phyloP scores from a whole-genome alignment of 495 filamentous ascomycete species.

The Delitschia confertaspora region DNA sequence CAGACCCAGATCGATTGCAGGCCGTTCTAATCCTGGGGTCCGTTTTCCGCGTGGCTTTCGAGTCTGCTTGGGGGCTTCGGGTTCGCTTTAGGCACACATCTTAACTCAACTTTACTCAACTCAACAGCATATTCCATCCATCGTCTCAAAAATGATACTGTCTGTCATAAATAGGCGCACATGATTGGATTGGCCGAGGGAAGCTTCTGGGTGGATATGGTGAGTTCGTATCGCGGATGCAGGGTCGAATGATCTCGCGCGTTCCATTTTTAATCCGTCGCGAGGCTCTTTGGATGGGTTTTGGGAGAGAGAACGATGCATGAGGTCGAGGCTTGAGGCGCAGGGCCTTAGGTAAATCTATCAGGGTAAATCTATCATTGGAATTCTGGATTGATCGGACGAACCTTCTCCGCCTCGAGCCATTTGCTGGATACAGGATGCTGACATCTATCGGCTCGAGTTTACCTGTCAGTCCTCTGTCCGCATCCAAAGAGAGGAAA shows the following conservation, averaged over 20 bases:
- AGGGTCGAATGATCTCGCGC: not conserved
- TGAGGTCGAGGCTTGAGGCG: no score
- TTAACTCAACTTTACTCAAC: not conserved
- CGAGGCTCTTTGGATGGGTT: no score
- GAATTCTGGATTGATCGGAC: no score
- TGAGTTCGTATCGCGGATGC: not conserved
- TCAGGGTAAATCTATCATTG: no score
- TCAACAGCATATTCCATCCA: not conserved
- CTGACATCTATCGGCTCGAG: no score
- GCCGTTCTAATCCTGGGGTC: constrained; percentile 27
- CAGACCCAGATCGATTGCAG: constrained; percentile 18
- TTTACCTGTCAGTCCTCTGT: no score
- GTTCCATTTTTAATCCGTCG: not conserved
- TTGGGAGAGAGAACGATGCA: no score
- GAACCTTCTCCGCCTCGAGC: no score
- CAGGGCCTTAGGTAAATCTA: no score
- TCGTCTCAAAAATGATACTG: not conserved
- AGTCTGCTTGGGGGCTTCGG: constrained; percentile 19
- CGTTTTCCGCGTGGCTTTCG: constrained; percentile 14
- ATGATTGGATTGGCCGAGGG: not conserved
- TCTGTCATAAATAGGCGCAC: not conserved
- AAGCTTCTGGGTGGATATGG: not conserved
- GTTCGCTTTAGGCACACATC: constrained; percentile 28
- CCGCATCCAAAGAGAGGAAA: no score
- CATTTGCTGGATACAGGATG: no score